Evolutionary conservation across 2,329 filamentous ascomycete species (phyloP).

Genomic region (Daldinia sp.): DNA sequence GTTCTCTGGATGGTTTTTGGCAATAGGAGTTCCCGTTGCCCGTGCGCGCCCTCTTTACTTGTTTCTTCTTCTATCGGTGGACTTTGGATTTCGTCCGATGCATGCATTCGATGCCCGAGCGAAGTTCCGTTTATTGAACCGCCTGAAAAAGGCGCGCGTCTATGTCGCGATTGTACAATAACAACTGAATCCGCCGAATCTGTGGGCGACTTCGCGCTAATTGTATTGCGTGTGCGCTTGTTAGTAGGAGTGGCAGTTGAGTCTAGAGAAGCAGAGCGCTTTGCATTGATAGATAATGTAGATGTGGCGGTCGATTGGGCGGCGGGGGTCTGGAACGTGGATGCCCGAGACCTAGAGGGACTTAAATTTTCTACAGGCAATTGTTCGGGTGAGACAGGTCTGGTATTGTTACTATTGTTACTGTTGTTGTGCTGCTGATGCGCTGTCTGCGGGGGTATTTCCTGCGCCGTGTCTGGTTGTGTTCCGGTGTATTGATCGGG

Average conservation of each 20-base stretch:
- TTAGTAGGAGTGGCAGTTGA: conserved; percentile 25
- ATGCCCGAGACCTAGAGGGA: conserved; percentile 48
- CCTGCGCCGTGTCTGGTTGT: conserved; percentile 37
- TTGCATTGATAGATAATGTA: conserved; percentile 43
- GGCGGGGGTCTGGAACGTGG: conserved; percentile 49
- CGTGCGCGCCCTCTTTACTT: conserved; percentile 50
- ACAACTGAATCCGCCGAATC: conserved; percentile 44
- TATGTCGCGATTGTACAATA: conserved; percentile 47
- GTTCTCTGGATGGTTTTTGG: conserved; percentile 55
- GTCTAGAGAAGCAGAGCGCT: conserved; percentile 52
- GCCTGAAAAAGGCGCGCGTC: conserved; percentile 52
- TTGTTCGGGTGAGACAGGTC: conserved; percentile 41
- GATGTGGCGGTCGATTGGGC: conserved; percentile 39
- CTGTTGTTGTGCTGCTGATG: conserved; percentile 34
- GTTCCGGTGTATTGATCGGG: conserved; percentile 44
- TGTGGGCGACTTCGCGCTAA: conserved; percentile 41
- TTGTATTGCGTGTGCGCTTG: conserved; percentile 25
- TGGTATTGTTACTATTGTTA: conserved; percentile 35
- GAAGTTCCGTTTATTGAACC: conserved; percentile 46
- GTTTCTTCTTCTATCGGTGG: conserved; percentile 41
- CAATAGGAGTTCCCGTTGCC: conserved; percentile 58
- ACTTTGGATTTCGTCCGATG: conserved; percentile 30
- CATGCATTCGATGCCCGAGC: conserved; percentile 35
- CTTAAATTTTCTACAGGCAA: conserved; percentile 40
- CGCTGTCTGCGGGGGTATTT: conserved; percentile 38